Evolutionary conservation across 371 early-diverging fungal genomes (phyloP).

Genomic region (Nematocida major): DNA sequence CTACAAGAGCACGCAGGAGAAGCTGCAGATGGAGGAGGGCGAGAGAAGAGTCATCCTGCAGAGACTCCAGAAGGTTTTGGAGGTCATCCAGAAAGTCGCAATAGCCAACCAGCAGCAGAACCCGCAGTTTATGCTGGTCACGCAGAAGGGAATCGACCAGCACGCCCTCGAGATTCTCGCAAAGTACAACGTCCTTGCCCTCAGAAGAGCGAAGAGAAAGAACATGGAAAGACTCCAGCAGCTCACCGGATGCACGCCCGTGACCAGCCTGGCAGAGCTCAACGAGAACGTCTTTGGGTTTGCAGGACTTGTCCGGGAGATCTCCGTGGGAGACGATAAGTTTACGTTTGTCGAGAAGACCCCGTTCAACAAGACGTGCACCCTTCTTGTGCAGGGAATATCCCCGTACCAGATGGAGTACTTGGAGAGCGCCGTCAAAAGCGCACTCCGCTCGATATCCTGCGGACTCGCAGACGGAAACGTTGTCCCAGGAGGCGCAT

Average conservation of each 20-base stretch:
- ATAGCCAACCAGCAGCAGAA: conserved; percentile 69
- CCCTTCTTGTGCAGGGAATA: conserved; percentile 89
- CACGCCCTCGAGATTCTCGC: conserved; percentile 90
- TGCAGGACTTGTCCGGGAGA: conserved; percentile 86
- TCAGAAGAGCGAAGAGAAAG: conserved; percentile 94
- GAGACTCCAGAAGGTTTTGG: conserved; percentile 81
- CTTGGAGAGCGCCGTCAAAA: conserved; percentile 89
- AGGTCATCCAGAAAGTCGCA: conserved; percentile 74
- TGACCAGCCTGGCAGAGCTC: conserved; percentile 90
- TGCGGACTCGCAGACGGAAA: conserved; percentile 83
- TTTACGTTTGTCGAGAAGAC: conserved; percentile 97
- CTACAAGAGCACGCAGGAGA: conserved; percentile 89
- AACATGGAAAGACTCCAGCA: conserved; percentile 98
- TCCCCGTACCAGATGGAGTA: conserved; percentile 85
- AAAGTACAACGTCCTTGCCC: conserved; percentile 86
- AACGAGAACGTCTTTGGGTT: conserved; percentile 77
- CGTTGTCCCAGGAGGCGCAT: conserved; percentile 88
- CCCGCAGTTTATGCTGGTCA: conserved; percentile 79
- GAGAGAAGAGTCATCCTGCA: conserved; percentile 91
- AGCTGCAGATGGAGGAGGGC: conserved; percentile 89
- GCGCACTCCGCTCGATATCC: conserved; percentile 74
- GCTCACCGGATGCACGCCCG: conserved; percentile 88
- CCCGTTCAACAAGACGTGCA: conserved; percentile 71
- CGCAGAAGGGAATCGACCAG: conserved; percentile 99
- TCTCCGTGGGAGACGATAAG: conserved; percentile 92